Conservation (phyloP, 1,139 yeast genomes). For the Yamadazyma diddensiae region DNA sequence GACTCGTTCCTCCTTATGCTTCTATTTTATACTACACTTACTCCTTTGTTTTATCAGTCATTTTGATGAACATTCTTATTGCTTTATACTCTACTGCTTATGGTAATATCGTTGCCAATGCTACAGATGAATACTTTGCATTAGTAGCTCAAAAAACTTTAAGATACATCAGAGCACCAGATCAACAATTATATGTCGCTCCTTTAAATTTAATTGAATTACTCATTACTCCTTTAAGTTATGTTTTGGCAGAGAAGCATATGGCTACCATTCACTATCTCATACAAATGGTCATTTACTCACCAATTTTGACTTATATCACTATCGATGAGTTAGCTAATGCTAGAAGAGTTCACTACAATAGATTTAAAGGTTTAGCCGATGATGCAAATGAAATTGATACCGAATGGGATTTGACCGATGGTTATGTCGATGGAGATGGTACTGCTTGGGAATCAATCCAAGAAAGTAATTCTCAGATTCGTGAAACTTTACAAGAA, state of each 20-base stretch:
- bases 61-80: constrained; percentile 74
- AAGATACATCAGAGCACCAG: constrained; percentile 85
- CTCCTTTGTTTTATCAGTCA: constrained; percentile 70
- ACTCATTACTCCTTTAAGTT: constrained; percentile 34
- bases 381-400: constrained; percentile 84
- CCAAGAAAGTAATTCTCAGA: constrained; percentile 36
- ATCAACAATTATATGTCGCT: constrained; percentile 79
- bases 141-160: constrained; percentile 81
- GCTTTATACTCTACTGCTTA: constrained; percentile 87
- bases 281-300: constrained; percentile 63
- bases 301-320: constrained; percentile 62
- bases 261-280: constrained; percentile 41
- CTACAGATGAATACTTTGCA: constrained; percentile 79
- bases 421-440: constrained; percentile 56
- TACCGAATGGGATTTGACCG: constrained; percentile 79
- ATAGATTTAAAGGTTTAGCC: constrained; percentile 59
- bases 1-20: constrained; percentile 84
- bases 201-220: constrained; percentile 78
- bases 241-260: constrained; percentile 24
- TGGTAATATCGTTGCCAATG: constrained; percentile 75
- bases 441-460: constrained; percentile 40
- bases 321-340: constrained; percentile 61
- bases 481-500: constrained; percentile 37
- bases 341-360: constrained; percentile 71
- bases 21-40: constrained; percentile 71